These are phyloP conservation scores for Aspergillus sparsus DNA, from an alignment of 495 filamentous ascomycete genomes.

Conservation along the genomic window DNA sequence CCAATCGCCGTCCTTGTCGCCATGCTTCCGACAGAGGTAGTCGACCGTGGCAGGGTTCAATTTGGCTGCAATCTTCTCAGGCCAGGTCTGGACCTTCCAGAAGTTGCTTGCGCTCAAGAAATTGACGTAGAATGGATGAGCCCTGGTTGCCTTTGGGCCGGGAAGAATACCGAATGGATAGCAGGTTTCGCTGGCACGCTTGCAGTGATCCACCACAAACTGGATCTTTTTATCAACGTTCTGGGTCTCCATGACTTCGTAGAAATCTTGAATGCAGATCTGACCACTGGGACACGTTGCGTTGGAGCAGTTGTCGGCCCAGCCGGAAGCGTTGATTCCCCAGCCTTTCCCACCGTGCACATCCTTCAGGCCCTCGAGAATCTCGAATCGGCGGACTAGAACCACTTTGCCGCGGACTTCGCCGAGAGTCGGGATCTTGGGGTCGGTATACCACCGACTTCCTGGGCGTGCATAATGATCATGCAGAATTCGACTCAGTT, in stretches of 20 bases:
- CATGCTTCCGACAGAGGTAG: slow-evolving; percentile 71
- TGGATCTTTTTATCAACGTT: slow-evolving; percentile 81
- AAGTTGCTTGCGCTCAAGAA: slow-evolving; percentile 91
- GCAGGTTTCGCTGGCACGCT: slow-evolving; percentile 59
- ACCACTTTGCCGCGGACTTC: slow-evolving; percentile 82
- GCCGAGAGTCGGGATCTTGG: slow-evolving; percentile 78
- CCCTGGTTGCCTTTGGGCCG: slow-evolving; percentile 35
- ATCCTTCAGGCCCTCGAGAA: slow-evolving; percentile 59
- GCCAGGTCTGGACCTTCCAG: slow-evolving; percentile 89
- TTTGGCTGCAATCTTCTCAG: slow-evolving; percentile 87
- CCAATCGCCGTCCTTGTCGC: slow-evolving; percentile 59
- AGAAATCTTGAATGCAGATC: slow-evolving; percentile 92
- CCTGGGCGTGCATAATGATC: slow-evolving; percentile 66
- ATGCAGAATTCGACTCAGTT: slow-evolving; percentile 69
- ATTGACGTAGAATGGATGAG: slow-evolving; percentile 80
- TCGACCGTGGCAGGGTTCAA: slow-evolving; percentile 87
- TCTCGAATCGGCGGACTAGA: slow-evolving; percentile 76
- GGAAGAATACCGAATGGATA: slow-evolving; percentile 44
- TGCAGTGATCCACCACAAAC: slow-evolving; percentile 70
- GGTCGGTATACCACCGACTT: slow-evolving; percentile 74
- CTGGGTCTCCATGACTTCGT: slow-evolving; percentile 74
- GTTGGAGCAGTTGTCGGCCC: slow-evolving; percentile 88
- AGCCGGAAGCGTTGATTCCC: slow-evolving; percentile 78
- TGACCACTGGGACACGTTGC: slow-evolving; percentile 69
- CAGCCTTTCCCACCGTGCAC: slow-evolving; percentile 67